Percentiles rank a stretch among this genome's conserved stretches.
phyloP scores from a whole-genome alignment of 768 basidiomycete genomes.

The Panaeolus cyanescens region DNA sequence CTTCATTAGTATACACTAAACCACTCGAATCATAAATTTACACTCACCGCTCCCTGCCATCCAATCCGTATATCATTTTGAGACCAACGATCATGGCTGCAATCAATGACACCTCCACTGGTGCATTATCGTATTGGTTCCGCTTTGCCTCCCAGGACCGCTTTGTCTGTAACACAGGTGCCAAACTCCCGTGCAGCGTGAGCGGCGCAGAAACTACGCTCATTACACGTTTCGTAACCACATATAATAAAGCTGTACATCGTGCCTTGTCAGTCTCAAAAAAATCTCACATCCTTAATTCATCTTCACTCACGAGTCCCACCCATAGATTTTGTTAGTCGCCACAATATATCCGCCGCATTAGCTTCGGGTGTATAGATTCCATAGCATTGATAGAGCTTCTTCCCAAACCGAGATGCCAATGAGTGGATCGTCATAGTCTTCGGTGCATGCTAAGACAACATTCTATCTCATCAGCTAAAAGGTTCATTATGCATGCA shows the following conservation, averaged over 20 bases:
- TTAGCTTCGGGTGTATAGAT: slow-evolving; percentile 76
- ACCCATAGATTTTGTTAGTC: slow-evolving; percentile 63
- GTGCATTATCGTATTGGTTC: slow-evolving; percentile 63
- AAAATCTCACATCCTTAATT: slow-evolving; percentile 16
- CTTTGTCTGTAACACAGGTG: slow-evolving; percentile 37
- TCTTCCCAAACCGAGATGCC: slow-evolving; percentile 62
- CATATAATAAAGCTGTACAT: slow-evolving; percentile 61
- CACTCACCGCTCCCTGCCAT: slow-evolving; percentile 61
- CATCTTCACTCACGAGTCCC: slow-evolving; percentile 67
- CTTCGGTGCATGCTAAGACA: slow-evolving; percentile 63
- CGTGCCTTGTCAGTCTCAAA: slow-evolving; percentile 4
- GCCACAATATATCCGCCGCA: slow-evolving; percentile 77
- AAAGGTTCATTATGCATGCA: neutral
- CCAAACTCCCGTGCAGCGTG: slow-evolving; percentile 57
- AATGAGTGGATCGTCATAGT: slow-evolving; percentile 58
- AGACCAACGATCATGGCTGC: slow-evolving; percentile 67
- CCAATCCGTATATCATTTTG: slow-evolving; percentile 86
- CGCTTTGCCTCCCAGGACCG: slow-evolving; percentile 40
- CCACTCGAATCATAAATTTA: neutral
- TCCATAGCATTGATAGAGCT: slow-evolving; percentile 52
- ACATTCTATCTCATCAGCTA: slow-evolving; percentile 2
- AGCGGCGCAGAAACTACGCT: slow-evolving; percentile 58
- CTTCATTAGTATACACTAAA: slow-evolving; percentile 6
- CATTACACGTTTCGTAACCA: slow-evolving; percentile 60
- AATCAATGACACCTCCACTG: slow-evolving; percentile 67